Conservation (phyloP, 169 alveolate genomes). For the Cryptosporidium ubiquitum region DNA sequence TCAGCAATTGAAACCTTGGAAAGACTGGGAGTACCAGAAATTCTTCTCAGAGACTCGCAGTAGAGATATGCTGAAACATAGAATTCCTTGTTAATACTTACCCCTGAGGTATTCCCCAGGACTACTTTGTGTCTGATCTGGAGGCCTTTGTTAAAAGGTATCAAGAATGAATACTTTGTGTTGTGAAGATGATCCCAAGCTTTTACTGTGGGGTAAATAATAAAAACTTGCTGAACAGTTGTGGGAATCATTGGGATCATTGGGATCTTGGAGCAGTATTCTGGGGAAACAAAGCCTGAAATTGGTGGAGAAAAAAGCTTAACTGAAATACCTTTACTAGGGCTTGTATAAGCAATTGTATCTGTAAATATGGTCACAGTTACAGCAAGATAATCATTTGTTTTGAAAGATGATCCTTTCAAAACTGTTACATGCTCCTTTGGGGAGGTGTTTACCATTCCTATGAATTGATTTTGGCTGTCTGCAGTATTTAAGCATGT, state of each 20-base stretch:
- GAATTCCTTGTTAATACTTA: slow-evolving; percentile 16
- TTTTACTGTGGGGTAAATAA: slow-evolving; percentile 59
- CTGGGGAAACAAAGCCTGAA: slow-evolving; percentile 35
- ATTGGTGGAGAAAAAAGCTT: slow-evolving; percentile 67
- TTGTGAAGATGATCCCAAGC: slow-evolving; percentile 70
- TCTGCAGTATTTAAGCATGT: slow-evolving; percentile 26
- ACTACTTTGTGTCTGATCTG: slow-evolving; percentile 37
- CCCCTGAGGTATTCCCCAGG: slow-evolving; percentile 5
- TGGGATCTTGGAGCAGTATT: slow-evolving; percentile 49
- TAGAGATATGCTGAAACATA: slow-evolving; percentile 8
- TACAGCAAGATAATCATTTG: slow-evolving; percentile 9
- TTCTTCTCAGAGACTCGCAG: slow-evolving; percentile 38
- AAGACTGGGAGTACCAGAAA: slow-evolving; percentile 33
- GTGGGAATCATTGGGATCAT: slow-evolving; percentile 51
- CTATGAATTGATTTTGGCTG: slow-evolving; percentile 1
- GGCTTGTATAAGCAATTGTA: slow-evolving; percentile 52
- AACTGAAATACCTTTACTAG: slow-evolving; percentile 28
- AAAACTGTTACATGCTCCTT: slow-evolving; percentile 27
- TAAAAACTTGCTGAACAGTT: slow-evolving; percentile 3
- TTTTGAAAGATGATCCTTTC: slow-evolving; percentile 40
- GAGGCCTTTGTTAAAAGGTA: slow-evolving; percentile 22
- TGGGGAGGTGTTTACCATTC: slow-evolving; percentile 40
- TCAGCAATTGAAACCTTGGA: slow-evolving; percentile 31
- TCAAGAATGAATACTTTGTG: slow-evolving; percentile 49
- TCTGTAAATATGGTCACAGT: slow-evolving; percentile 44